Evolutionary conservation across 352 stramenopile genomes (phyloP), one percentile per base, ranked within the genome.

Genomic region (Blastocystis sp.): DNA sequence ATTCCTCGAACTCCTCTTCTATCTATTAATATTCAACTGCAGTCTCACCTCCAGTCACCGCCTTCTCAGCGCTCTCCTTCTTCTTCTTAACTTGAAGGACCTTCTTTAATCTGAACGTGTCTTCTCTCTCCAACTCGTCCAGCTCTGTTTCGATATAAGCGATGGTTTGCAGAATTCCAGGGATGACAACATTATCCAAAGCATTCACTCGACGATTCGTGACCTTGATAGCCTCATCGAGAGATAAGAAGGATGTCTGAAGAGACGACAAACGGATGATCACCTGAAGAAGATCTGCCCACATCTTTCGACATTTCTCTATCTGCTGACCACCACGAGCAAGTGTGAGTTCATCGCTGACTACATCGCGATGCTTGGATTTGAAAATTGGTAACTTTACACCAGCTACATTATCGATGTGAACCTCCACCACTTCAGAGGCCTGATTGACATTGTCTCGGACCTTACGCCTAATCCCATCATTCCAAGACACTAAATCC

Each of bases 171-270:
- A 98, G 94, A 81, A 99, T 98, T 86, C 94, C 95, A 46, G 96
- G 96, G 91, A 99, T 98, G 57, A 96, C 98, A 35, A 99, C 96
- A 89, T 98, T 98, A 88, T 99, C 96, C 89, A 99, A 92, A 21
- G 96, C 96, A 90, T 99, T 99, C 61, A 98, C 96, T 90, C 96
- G 94, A 85, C 96, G 94, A 91, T 99, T 99, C 27, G 96, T 99
- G 57, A 99, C 93, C 90, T 97, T 97, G 57, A 97, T 89, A 16
- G 96, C 96, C 90, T 98, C 96, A 89, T 99, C 96, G 74, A 99
- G 92, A 37, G 96, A 98, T 43, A 98, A 91, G 89, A 98, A 99
- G 77, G 94, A 98, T 51, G 96, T 99, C 92, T 99, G 91, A 24
- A 96, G 90, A 83, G 92, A 95, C 56, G 93, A 93, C 19, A 96